Evolutionary conservation across 495 filamentous ascomycete species (phyloP).

Genomic region (Xylaria cubensis): DNA sequence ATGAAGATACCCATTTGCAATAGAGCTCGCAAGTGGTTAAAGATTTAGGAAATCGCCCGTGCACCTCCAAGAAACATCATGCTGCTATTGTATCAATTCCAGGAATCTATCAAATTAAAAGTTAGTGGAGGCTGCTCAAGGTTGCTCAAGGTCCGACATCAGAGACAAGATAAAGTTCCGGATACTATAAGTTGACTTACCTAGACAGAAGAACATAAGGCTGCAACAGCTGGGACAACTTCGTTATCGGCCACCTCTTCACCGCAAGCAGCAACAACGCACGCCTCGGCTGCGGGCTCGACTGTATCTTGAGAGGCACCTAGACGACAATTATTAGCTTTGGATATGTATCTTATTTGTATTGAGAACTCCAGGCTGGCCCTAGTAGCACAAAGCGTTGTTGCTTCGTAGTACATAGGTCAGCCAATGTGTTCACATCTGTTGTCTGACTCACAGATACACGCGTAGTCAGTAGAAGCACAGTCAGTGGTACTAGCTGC

Average conservation of each 20-base stretch:
- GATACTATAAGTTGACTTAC: background rate
- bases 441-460: background rate
- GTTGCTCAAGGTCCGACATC: background rate
- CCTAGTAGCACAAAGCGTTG: background rate
- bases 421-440: background rate
- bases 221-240: background rate
- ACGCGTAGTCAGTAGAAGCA: background rate
- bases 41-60: background rate
- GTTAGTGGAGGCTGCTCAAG: background rate
- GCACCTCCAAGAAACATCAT: background rate
- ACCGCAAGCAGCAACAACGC: conserved; percentile 9
- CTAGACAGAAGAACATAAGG: background rate
- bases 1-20: background rate
- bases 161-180: background rate
- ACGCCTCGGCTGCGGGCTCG: conserved; percentile 4
- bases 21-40: background rate
- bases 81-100: background rate
- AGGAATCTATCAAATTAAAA: background rate
- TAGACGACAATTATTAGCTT: background rate
- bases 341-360: background rate
- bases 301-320: conserved; percentile 7
- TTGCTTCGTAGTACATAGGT: background rate
- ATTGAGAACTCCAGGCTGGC: background rate
- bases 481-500: conserved; percentile 1
- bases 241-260: conserved; percentile 1